Evolutionary conservation across 1,139 yeast species (phyloP), one percentile per base, ranked within the genome.

Genomic region (Petasospora fabianii): DNA sequence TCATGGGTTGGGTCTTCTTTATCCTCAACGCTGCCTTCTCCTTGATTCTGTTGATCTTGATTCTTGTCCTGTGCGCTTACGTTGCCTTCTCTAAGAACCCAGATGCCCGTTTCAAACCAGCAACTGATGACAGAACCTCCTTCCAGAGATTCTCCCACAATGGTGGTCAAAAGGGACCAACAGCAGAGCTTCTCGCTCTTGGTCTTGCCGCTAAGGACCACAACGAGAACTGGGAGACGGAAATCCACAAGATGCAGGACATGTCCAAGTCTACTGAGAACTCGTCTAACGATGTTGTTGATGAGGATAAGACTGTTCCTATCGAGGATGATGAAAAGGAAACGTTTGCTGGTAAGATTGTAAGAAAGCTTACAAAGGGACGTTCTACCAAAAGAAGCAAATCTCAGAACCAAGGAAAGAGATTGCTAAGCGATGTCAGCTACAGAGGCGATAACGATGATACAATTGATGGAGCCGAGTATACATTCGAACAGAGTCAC

Each of bases 1-100:
- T 84, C 38, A 80, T 84, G 86, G 95, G 87, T 1, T 79, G 90
- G 80, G 72, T 84, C 1, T 84, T 83, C 59, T 84, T 84, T 55
- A 71, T 84, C 41, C 60, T 84, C 58, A 84, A 84, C 60, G 94
- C 92, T 3, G 87, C 85, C 2, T 83, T 82, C 52, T 75, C 88
- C 8, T 71, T 82, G 46, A 68, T 83, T 36, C 65, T 84, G 42
- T 68, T 84, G 56, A 49, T 83, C 34, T 60, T 80, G 65, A 77
- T 82, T 49, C 67, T 84, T 45, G 74, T 74, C 0, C 77, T 80
- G 50, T 72, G 79, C 39, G 60, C 62, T 11, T 63, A 77, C 54
- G 76, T 84, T 24, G 48, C 82, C 1, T 61, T 78, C 44, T 77
- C 86, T 15, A 83, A 81, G 66, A 84, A 84, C 56, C 94, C 94